Percentiles rank a stretch among this genome's conserved stretches.
These are phyloP conservation scores for Globisporangium cystogenes DNA, from an alignment of 352 stramenopile genomes.

Conservation along the genomic window DNA sequence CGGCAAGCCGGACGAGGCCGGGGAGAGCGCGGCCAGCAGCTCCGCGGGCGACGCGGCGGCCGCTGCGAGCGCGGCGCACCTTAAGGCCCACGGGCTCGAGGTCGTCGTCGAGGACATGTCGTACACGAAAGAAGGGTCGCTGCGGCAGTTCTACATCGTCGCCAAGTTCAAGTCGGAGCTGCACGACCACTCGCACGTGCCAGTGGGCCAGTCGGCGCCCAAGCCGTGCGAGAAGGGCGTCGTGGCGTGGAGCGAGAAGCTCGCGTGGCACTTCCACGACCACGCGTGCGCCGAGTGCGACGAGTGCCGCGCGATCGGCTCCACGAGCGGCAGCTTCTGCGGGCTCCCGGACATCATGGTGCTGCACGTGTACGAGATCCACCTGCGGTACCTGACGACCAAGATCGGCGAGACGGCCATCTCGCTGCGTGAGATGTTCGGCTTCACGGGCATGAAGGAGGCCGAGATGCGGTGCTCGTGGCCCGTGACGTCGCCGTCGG, in stretches of 20 bases:
- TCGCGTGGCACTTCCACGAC: conserved; percentile 75
- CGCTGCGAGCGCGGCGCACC: conserved; percentile 18
- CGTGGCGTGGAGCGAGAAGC: conserved; percentile 72
- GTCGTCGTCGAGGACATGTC: conserved; percentile 66
- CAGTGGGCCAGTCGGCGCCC: conserved; percentile 71
- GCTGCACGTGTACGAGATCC: conserved; percentile 79
- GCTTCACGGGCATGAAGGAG: conserved; percentile 63
- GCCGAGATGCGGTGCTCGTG: conserved; percentile 52
- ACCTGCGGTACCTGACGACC: conserved; percentile 76
- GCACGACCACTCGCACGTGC: conserved; percentile 65
- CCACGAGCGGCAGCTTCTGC: conserved; percentile 54
- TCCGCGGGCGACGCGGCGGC: not conserved
- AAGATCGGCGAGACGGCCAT: conserved; percentile 78
- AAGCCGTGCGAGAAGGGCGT: conserved; percentile 55
- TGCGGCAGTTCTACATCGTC: conserved; percentile 83
- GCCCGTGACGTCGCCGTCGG: conserved; percentile 61
- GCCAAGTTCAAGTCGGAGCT: conserved; percentile 83
- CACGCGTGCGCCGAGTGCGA: conserved; percentile 66
- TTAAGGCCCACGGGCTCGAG: conserved; percentile 66
- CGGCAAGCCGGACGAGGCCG: not conserved
- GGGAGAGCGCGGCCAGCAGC: conserved; percentile 1
- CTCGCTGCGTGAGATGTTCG: conserved; percentile 70
- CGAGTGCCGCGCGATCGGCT: conserved; percentile 58
- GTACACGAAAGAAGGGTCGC: conserved; percentile 61
- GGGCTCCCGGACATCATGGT: conserved; percentile 77